phyloP scores from a whole-genome alignment of 2,329 filamentous ascomycete species.

The Pleurostoma richardsiae region DNA sequence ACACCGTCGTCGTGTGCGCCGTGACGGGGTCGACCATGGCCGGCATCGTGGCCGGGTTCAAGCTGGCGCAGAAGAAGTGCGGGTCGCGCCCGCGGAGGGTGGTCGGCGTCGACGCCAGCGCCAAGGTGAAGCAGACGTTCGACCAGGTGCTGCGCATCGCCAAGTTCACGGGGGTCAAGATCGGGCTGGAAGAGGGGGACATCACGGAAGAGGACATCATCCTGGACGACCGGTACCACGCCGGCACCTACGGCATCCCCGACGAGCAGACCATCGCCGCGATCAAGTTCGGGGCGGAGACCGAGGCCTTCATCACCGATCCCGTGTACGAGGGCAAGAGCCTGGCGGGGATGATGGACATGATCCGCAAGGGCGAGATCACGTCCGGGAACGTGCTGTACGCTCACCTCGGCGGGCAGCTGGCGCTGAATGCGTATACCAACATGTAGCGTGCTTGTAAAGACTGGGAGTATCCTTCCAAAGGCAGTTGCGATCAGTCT shows the following conservation, averaged over 20 bases:
- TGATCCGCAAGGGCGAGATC: slow-evolving; percentile 60
- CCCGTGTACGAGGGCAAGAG: slow-evolving; percentile 76
- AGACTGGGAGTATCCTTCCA: too few relatives aligned
- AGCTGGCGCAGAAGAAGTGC: slow-evolving; percentile 47
- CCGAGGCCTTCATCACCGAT: slow-evolving; percentile 70
- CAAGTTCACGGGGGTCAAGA: slow-evolving; percentile 54
- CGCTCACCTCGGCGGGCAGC: slow-evolving; percentile 65
- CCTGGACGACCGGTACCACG: slow-evolving; percentile 61
- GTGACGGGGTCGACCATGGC: slow-evolving; percentile 68
- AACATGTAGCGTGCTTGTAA: slow-evolving; percentile 20
- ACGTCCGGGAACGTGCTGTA: slow-evolving; percentile 57
- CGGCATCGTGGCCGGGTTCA: slow-evolving; percentile 70
- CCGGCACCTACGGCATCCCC: slow-evolving; percentile 62
- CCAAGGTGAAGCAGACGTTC: slow-evolving; percentile 55
- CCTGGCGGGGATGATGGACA: slow-evolving; percentile 65
- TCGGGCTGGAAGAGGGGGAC: slow-evolving; percentile 54
- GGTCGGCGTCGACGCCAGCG: slow-evolving; percentile 63
- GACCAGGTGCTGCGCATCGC: slow-evolving; percentile 65
- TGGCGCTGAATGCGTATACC: slow-evolving; percentile 65
- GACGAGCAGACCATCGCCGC: slow-evolving; percentile 61
- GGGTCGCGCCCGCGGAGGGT: slow-evolving; percentile 45
- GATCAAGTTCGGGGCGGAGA: slow-evolving; percentile 62
- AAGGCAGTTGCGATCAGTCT: too few relatives aligned
- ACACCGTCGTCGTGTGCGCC: slow-evolving; percentile 63
- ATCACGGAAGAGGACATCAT: slow-evolving; percentile 59